Percentiles rank a stretch among this genome's conserved stretches.
Evolutionary conservation across 139 green algal genomes (phyloP).

Genomic region (Chlamydomonas sp.): DNA sequence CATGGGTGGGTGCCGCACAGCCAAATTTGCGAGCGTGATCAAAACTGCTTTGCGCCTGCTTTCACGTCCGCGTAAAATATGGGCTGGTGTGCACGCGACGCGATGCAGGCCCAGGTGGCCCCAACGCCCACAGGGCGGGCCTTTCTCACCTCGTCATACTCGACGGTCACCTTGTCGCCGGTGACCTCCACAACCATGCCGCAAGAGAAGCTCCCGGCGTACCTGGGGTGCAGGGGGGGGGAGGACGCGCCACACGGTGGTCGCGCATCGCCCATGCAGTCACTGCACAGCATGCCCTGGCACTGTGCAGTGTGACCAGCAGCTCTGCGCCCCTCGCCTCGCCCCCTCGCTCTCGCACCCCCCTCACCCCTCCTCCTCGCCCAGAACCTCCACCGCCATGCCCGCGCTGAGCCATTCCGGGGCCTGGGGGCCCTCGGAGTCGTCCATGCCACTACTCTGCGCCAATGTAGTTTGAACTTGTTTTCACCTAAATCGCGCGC

Average conservation of each 20-base stretch:
- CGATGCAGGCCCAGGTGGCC: no score
- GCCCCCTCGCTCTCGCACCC: neutral
- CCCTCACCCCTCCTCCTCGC: constrained; percentile 8
- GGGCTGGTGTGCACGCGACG: no score
- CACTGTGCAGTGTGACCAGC: neutral
- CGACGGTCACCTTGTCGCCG: neutral
- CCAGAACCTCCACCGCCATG: neutral
- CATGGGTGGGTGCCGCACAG: no score
- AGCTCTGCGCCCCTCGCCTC: neutral
- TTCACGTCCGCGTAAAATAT: no score
- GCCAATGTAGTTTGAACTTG: no score
- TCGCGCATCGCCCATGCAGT: no score
- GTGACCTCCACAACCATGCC: neutral
- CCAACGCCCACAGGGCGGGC: no score
- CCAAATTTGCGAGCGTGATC: no score
- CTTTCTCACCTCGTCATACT: constrained; percentile 11
- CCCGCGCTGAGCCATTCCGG: constrained; percentile 1
- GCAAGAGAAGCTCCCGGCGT: neutral
- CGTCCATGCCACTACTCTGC: neutral
- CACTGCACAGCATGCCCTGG: neutral
- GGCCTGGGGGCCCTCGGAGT: neutral
- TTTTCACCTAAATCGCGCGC: no score
- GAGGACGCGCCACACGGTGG: no score
- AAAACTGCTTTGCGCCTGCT: no score
- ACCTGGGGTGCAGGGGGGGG: neutral